Conservation (phyloP, 1,284 basidiomycete genomes). For the Sanguinoderma infundibulare region DNA sequence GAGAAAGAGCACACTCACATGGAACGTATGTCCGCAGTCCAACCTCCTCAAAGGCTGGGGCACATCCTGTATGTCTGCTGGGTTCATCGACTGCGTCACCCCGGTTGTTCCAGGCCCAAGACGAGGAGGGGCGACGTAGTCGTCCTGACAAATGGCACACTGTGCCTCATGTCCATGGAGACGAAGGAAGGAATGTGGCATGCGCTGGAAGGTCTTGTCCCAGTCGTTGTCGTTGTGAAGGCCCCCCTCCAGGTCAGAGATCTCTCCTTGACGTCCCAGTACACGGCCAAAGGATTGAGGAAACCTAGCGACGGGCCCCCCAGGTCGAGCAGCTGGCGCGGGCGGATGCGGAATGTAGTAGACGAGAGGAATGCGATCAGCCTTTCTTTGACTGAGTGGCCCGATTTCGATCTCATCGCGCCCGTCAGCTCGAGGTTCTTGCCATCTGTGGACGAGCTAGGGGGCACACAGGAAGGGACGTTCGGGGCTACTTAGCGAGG, state of each 20-base stretch:
- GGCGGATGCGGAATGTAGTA: slow-evolving; percentile 74
- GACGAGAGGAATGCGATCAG: slow-evolving; percentile 76
- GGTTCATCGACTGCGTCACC: slow-evolving; percentile 54
- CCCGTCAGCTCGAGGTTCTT: slow-evolving; percentile 28
- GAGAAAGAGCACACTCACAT: slow-evolving; percentile 51
- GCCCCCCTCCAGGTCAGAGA: background rate
- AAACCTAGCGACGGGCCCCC: slow-evolving; percentile 41
- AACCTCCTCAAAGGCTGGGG: slow-evolving; percentile 72
- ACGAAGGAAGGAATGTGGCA: slow-evolving; percentile 57
- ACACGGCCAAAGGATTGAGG: background rate
- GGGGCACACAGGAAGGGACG: background rate
- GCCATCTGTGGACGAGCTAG: background rate
- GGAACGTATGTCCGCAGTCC: slow-evolving; percentile 77
- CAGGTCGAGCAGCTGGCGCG: slow-evolving; percentile 44
- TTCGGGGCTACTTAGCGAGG: background rate
- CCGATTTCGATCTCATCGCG: slow-evolving; percentile 42
- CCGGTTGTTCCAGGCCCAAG: slow-evolving; percentile 1
- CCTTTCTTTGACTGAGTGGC: slow-evolving; percentile 66
- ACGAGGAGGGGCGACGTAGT: slow-evolving; percentile 68
- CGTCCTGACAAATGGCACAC: slow-evolving; percentile 77
- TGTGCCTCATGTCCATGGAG: slow-evolving; percentile 75
- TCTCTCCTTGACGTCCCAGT: background rate
- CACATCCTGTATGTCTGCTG: slow-evolving; percentile 43
- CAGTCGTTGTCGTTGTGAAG: slow-evolving; percentile 38
- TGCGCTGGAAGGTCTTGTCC: slow-evolving; percentile 48